Conservation (phyloP, 768 basidiomycete species). For the Gautieria morchelliformis region DNA sequence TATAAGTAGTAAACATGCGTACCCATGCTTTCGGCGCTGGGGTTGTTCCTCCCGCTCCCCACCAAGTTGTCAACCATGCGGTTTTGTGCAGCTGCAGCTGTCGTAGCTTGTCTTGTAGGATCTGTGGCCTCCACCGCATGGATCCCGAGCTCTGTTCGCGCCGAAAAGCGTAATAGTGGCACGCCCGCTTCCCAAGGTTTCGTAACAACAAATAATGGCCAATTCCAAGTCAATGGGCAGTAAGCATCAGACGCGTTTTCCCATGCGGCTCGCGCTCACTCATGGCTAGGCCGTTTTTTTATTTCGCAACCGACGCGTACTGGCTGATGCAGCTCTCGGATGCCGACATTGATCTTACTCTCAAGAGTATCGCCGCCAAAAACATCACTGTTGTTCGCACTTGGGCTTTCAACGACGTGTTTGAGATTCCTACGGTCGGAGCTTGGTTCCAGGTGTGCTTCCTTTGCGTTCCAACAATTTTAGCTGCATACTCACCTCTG, state of each 20-base stretch:
- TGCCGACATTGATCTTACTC: conserved; percentile 46
- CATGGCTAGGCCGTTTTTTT: conserved; percentile 27
- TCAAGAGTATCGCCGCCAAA: conserved; percentile 45
- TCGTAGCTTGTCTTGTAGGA: conserved; percentile 14
- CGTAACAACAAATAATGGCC: conserved; percentile 33
- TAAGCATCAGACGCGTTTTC: conserved; percentile 14
- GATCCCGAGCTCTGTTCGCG: conserved; percentile 6
- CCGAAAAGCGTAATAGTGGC: not conserved
- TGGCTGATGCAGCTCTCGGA: conserved; percentile 47
- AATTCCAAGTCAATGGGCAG: conserved; percentile 50
- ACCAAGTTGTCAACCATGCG: conserved; percentile 54
- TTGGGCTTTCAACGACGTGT: conserved; percentile 60
- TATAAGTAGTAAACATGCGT: not conserved
- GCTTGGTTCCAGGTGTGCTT: conserved; percentile 50
- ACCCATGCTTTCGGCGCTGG: not conserved
- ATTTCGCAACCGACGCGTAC: conserved; percentile 54
- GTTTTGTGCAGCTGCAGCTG: conserved; percentile 11
- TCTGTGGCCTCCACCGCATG: conserved; percentile 23
- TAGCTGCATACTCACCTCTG: not conserved
- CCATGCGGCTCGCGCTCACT: conserved; percentile 9
- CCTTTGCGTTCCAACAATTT: not conserved
- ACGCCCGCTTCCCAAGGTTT: conserved; percentile 25
- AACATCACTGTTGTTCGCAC: conserved; percentile 53
- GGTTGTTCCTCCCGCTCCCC: conserved; percentile 23
- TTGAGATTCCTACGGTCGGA: conserved; percentile 36